Evolutionary conservation across 345 rosid species (phyloP).

Genomic region (Durio zibethinus): DNA sequence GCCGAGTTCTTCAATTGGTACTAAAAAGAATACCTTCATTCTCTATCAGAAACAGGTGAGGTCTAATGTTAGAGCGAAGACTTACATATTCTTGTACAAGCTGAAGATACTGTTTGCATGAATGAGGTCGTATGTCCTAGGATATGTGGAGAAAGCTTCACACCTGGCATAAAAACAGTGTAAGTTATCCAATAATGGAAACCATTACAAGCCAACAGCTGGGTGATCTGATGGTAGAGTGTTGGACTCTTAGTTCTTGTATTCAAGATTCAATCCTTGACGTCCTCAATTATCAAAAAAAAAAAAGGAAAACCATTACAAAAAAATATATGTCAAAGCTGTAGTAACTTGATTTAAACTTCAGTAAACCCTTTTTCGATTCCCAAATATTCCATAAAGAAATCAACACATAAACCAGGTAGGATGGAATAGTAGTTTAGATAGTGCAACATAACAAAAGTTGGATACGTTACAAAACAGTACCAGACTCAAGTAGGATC

Average conservation of each 20-base stretch:
- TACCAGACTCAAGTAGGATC: not conserved
- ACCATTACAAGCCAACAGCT: not conserved
- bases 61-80: slow-evolving; percentile 6
- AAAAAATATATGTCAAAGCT: not conserved
- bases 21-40: not conserved
- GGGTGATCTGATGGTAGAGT: too few species aligned
- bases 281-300: too few species aligned
- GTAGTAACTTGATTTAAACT: not conserved
- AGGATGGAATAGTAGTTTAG: not conserved
- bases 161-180: slow-evolving; percentile 31
- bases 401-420: not conserved
- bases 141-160: slow-evolving; percentile 62
- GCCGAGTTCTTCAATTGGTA: not conserved
- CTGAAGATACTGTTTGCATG: slow-evolving; percentile 40
- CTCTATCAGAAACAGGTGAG: too few species aligned
- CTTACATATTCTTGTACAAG: slow-evolving; percentile 41
- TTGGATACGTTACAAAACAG: not conserved
- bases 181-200: not conserved
- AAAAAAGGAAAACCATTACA: slow-evolving; percentile 1
- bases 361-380: not conserved
- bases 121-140: slow-evolving; percentile 51
- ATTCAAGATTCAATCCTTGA: too few species aligned
- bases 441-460: not conserved
- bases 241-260: too few species aligned
- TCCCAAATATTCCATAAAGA: not conserved